Base-by-base conservation (phyloP, 495 filamentous ascomycete species). In the Patellaria atrata region DNA sequence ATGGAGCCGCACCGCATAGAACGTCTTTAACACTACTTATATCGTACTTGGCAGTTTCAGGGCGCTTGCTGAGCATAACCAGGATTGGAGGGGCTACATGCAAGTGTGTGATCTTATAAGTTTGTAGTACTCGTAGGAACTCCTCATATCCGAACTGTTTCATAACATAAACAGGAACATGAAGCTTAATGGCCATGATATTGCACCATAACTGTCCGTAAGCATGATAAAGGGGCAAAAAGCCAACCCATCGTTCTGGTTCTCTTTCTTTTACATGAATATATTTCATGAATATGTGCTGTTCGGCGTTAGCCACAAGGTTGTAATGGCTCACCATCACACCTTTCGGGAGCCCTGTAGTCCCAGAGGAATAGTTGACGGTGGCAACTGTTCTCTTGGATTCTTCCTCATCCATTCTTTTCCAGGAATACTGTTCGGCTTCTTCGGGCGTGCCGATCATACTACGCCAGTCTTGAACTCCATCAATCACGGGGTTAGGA, bases 401-500 rank as follows among this genome's bases (percentile, higher is more conserved):
- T 32, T 62, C 61, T 18, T 52, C 33, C 10, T 4, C 63, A 1
- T 39, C 33, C 6, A 67, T 44, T 0, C 51, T 40, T 0, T 62
- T 56, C 61, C 64, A 71, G 10, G 46, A 46, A 38, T 65, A 71
- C 9, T 33, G 40, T 11, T 51, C 52, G 11, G 54, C 64, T 41
- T 72, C 67, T 19, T 56, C 47, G 0, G 41, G 33, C 2, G 58
- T 56, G 0, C 56, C 64, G 0, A 71, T 33, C 37, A 72, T 50
- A 5, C 55, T 48, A 11, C 63, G 55, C 68, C 68, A 72, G 36
- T 73, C 47, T 41, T 50, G 45, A 38, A 70, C 18, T 43, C 65
- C 46, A 41, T 51, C 35, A n/a, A 38, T 7, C 0, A 41, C 34
- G 12, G 26, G 12, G 27, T 43, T 51, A 11, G 45, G 43, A 2